phyloP scores from a whole-genome alignment of 2,329 filamentous ascomycete genomes.

The Cryphonectria radicalis region DNA sequence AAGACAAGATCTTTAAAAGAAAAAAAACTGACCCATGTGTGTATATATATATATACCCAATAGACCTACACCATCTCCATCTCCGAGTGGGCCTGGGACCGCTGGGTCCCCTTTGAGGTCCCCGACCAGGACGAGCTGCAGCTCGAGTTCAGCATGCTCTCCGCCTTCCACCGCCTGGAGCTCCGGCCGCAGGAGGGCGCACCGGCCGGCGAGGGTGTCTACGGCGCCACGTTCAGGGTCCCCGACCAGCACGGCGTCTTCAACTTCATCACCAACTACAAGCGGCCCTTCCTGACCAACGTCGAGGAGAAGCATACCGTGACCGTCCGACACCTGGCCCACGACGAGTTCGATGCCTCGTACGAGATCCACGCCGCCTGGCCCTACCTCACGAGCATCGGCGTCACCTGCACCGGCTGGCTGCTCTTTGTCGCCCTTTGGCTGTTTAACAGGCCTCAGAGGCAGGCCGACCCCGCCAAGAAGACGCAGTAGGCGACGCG shows the following conservation, averaged over 20 bases:
- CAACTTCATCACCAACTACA: conserved; percentile 97
- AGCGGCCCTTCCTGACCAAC: conserved; percentile 86
- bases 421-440: conserved; percentile 83
- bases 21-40: conserved; percentile 28
- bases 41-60: conserved; percentile 6
- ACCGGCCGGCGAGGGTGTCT: conserved; percentile 69
- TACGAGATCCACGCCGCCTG: conserved; percentile 89
- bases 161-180: conserved; percentile 88
- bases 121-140: conserved; percentile 76
- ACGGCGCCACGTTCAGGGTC: conserved; percentile 74
- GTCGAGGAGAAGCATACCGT: conserved; percentile 95
- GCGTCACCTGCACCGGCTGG: conserved; percentile 82
- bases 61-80: conserved; percentile 87
- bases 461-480: conserved; percentile 43
- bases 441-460: conserved; percentile 69
- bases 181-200: conserved; percentile 56
- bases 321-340: conserved; percentile 93
- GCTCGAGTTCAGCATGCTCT: conserved; percentile 98
- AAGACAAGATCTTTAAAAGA: conserved; percentile 29
- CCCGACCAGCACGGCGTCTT: conserved; percentile 99
- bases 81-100: conserved; percentile 79
- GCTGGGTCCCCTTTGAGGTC: conserved; percentile 74
- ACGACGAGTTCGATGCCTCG: conserved; percentile 94
- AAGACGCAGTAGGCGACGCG: conserved; percentile 49
- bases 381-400: conserved; percentile 92